Percentiles rank a stretch among this genome's conserved stretches.
These are phyloP conservation scores for Pseudomassariella vexata DNA, from an alignment of 2,329 filamentous ascomycete species.

Conservation along the genomic window DNA sequence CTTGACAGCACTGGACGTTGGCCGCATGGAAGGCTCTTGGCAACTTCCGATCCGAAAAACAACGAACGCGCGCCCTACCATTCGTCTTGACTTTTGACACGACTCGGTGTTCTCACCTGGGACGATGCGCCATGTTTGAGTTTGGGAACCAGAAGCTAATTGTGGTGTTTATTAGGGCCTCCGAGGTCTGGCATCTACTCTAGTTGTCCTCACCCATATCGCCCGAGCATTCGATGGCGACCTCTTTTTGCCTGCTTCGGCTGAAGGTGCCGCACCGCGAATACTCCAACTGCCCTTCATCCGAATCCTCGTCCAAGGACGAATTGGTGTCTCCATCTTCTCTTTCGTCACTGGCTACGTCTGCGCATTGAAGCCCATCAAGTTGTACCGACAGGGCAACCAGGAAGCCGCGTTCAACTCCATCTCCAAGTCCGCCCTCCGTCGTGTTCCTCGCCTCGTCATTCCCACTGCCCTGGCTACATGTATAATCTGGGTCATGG, in stretches of 20 bases:
- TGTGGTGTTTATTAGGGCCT: constrained; percentile 38
- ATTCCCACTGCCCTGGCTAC: constrained; percentile 52
- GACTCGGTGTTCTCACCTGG: background rate
- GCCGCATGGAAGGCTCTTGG: too few species aligned
- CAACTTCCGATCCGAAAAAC: too few species aligned
- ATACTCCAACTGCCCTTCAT: constrained; percentile 54
- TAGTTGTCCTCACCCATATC: constrained; percentile 50
- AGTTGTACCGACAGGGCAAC: constrained; percentile 47
- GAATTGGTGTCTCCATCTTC: constrained; percentile 62
- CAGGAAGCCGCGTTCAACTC: constrained; percentile 45
- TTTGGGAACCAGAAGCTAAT: constrained; percentile 5
- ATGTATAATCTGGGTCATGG: constrained; percentile 43
- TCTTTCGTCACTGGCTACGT: constrained; percentile 61
- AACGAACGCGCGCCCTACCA: background rate
- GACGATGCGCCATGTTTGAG: too few species aligned
- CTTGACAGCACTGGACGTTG: background rate
- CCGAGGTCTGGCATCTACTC: constrained; percentile 47
- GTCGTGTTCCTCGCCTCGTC: constrained; percentile 51
- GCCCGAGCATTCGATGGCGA: constrained; percentile 43
- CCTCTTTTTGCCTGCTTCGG: constrained; percentile 40
- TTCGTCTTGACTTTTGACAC: background rate
- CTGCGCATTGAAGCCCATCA: constrained; percentile 56
- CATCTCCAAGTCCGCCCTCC: constrained; percentile 51
- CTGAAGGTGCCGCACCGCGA: constrained; percentile 37
- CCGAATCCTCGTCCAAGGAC: constrained; percentile 53